phyloP scores from a whole-genome alignment of 495 filamentous ascomycete genomes.

The Massariosphaeria phaeospora region DNA sequence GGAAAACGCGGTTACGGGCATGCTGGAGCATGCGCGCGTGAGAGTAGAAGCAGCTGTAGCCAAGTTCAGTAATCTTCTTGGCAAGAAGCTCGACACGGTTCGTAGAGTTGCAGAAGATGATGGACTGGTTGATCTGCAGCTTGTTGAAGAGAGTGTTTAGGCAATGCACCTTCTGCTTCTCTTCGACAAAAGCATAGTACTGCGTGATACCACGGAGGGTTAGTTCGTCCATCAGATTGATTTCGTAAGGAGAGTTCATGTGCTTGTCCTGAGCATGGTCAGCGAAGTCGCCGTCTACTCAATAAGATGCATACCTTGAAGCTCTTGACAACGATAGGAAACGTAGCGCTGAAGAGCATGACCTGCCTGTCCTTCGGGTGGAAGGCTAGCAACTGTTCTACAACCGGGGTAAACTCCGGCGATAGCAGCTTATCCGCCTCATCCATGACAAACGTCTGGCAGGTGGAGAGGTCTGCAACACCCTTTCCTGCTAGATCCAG shows the following conservation, averaged over 20 bases:
- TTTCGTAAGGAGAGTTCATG: slow-evolving; percentile 92
- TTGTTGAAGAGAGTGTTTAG: slow-evolving; percentile 98
- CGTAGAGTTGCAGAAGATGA: slow-evolving; percentile 99
- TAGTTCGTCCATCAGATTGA: slow-evolving; percentile 99
- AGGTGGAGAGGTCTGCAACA: slow-evolving; percentile 93
- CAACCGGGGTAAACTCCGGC: slow-evolving; percentile 91
- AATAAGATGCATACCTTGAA: slow-evolving; percentile 62
- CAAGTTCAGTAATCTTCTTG: slow-evolving; percentile 98
- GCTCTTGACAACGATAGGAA: slow-evolving; percentile 89
- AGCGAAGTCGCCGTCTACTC: not conserved
- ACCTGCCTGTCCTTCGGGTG: slow-evolving; percentile 95
- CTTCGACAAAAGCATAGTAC: slow-evolving; percentile 98
- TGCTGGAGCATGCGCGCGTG: slow-evolving; percentile 98
- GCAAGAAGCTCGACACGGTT: slow-evolving; percentile 95
- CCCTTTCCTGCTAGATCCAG: slow-evolving; percentile 91
- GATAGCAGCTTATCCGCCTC: slow-evolving; percentile 97
- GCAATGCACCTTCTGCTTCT: slow-evolving; percentile 99
- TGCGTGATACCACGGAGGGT: slow-evolving; percentile 97
- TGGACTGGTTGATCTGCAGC: slow-evolving; percentile 99
- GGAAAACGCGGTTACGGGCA: slow-evolving; percentile 95
- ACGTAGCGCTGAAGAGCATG: slow-evolving; percentile 98
- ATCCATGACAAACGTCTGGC: slow-evolving; percentile 97
- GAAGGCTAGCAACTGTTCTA: slow-evolving; percentile 89
- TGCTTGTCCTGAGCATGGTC: slow-evolving; percentile 66
- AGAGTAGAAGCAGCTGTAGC: slow-evolving; percentile 99